Evolutionary conservation across 495 filamentous ascomycete species (phyloP), one percentile per base, ranked within the genome.

Genomic region (Penicillium herquei): DNA sequence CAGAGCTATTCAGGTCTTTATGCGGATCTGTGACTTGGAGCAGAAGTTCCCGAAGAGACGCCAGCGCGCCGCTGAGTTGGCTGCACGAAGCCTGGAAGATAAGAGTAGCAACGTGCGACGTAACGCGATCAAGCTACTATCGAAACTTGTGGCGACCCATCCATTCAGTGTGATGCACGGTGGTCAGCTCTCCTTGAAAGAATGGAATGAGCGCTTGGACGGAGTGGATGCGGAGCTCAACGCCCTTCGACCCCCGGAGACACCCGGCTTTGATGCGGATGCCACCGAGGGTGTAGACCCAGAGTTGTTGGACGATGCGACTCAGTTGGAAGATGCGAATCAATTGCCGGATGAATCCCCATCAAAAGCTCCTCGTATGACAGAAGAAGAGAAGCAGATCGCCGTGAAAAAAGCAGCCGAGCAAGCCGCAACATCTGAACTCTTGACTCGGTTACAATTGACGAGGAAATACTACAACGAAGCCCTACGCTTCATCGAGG

Each of bases 31-130:
- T 62, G 90, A 96, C 31, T 78, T 98, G 31, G 90, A 96, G 42
- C 89, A 90, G 47, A 99, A 98, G 65, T 97, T 94, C 65, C 91
- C 90, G 14, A 96, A 97, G 74, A 82, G 92, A 37, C 79, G 94
- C 56, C 92, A 96, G 70, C 84, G 81, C 55, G 91, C 85, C 0
- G 88, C 95, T 13, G 89, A 95, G 62, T 74, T 97, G 11, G 92
- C 94, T 7, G 84, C 89, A 39, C 81, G 88, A 59, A 96, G 92
- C 65, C 77, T 99, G 18, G 90, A 96, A 69, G 94, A 99, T 73
- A 99, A 96, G 76, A 98, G 94, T 70, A 98, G 95, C 68, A 93
- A 98, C 67, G 94, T 98, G 17, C 81, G 94, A 58, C 85, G 91
- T 39, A 97, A 98, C 66, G 92, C 95, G 0, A 95, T 99, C 68